Conservation (phyloP, 2,329 filamentous ascomycete species). For the Epichloe elymi region DNA sequence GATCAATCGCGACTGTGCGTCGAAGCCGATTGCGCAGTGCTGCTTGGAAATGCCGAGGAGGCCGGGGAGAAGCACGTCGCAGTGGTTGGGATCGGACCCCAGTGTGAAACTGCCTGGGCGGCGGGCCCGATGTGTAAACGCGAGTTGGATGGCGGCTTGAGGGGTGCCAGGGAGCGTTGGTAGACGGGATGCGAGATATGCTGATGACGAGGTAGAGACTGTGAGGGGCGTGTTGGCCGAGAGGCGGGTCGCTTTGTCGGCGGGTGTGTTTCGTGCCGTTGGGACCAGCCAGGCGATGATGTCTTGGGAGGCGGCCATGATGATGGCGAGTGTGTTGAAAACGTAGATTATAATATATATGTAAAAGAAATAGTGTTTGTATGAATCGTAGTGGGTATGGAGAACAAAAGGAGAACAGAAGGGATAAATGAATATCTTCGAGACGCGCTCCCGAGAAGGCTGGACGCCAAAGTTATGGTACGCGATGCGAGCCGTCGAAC, state of each 20-base stretch:
- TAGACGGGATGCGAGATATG: constrained; percentile 17
- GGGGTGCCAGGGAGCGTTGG: constrained; percentile 13
- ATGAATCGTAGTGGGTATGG: too few relatives aligned
- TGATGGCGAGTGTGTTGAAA: neutral
- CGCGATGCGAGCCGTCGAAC: too few relatives aligned
- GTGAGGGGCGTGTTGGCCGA: constrained; percentile 18
- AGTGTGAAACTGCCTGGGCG: constrained; percentile 24
- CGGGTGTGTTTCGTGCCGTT: constrained; percentile 19
- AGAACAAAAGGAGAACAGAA: too few relatives aligned
- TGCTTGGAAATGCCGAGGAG: constrained; percentile 20
- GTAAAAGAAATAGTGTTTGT: too few relatives aligned
- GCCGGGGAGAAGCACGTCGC: constrained; percentile 25
- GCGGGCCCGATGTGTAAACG: constrained; percentile 21
- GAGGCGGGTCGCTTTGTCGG: constrained; percentile 20
- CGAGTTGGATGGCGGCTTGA: constrained; percentile 20
- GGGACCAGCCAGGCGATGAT: constrained; percentile 28
- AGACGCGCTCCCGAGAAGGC: too few relatives aligned
- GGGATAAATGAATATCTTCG: too few relatives aligned
- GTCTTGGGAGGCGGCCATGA: constrained; percentile 13
- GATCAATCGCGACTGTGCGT: constrained; percentile 23
- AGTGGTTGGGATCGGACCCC: constrained; percentile 22
- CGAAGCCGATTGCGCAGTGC: constrained; percentile 27
- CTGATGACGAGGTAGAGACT: constrained; percentile 12
- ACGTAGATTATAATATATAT: too few relatives aligned
- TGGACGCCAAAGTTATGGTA: too few relatives aligned